Conservation (phyloP, 208 protist genomes). For the Leishmania amazonensis region DNA sequence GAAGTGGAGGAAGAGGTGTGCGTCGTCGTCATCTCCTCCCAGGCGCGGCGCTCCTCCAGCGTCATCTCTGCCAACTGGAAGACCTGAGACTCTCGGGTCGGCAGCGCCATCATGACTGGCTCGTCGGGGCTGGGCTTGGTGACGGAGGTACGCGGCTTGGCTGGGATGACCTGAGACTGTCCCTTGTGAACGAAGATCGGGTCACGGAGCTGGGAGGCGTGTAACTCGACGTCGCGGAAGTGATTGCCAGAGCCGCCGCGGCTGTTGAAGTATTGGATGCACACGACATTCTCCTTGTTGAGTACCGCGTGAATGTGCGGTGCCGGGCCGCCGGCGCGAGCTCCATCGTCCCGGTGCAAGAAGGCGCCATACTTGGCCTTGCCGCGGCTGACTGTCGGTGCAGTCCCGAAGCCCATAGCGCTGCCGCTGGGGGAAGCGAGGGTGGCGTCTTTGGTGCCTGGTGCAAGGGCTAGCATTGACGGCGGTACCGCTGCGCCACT, state of each 20-base stretch:
- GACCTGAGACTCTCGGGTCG: constrained; percentile 18
- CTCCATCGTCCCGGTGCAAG: constrained; percentile 14
- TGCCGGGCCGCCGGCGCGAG: constrained; percentile 6
- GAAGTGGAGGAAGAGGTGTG: constrained; percentile 14
- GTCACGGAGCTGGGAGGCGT: constrained; percentile 57
- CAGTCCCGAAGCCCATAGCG: not conserved
- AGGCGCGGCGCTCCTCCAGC: constrained; percentile 33
- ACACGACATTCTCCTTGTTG: constrained; percentile 53
- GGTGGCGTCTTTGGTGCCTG: not conserved
- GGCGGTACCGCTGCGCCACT: not conserved
- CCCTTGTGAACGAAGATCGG: constrained; percentile 65
- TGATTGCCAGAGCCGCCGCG: constrained; percentile 51
- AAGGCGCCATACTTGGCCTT: constrained; percentile 64
- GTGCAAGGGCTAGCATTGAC: not conserved
- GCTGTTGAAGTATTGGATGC: constrained; percentile 84
- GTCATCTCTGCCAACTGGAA: constrained; percentile 23
- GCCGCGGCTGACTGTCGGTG: constrained; percentile 8
- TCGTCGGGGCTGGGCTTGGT: not conserved
- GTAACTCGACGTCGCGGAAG: constrained; percentile 71
- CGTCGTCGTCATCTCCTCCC: constrained; percentile 34
- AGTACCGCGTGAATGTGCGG: constrained; percentile 28
- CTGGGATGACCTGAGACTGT: constrained; percentile 9
- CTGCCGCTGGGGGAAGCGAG: not conserved
- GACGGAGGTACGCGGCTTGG: not conserved
- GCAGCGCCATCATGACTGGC: not conserved